A percentile compares a stretch with the other conserved stretches of the same genome.
Evolutionary conservation across 2,329 filamentous ascomycete genomes (phyloP).

Genomic region (Cladosporium sp.): DNA sequence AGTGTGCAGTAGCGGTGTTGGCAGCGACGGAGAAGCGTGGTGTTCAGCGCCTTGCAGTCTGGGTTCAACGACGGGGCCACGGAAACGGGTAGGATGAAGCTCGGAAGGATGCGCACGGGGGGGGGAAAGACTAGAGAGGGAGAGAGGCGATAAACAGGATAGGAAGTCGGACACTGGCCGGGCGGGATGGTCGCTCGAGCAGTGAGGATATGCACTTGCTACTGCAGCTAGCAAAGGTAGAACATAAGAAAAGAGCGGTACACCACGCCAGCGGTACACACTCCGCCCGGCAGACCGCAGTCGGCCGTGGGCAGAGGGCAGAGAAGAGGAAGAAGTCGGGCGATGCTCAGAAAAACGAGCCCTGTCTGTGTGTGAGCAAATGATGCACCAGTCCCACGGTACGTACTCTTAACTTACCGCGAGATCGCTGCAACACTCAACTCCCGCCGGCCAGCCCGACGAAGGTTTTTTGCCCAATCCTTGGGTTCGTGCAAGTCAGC

Average conservation of each 20-base stretch:
- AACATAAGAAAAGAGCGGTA: background rate
- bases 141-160: background rate
- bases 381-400: constrained; percentile 4
- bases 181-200: background rate
- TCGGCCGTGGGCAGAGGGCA: background rate
- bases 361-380: background rate
- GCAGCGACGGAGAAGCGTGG: background rate
- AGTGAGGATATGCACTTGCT: background rate
- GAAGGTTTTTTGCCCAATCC: background rate
- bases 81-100: constrained; percentile 7
- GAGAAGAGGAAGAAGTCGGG: too few relatives aligned
- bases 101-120: constrained; percentile 9
- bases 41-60: background rate
- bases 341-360: background rate
- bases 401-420: background rate
- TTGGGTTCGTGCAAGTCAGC: background rate
- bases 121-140: background rate
- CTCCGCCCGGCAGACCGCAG: background rate
- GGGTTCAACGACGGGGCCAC: constrained; percentile 12
- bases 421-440: constrained; percentile 13
- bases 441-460: background rate
- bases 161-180: background rate
- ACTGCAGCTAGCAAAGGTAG: constrained; percentile 3
- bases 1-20: background rate
- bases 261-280: too few relatives aligned